Percentiles rank a stretch among this genome's conserved stretches.
phyloP scores from a whole-genome alignment of 2,329 filamentous ascomycete species.

The Sarocladiaceae sp. region DNA sequence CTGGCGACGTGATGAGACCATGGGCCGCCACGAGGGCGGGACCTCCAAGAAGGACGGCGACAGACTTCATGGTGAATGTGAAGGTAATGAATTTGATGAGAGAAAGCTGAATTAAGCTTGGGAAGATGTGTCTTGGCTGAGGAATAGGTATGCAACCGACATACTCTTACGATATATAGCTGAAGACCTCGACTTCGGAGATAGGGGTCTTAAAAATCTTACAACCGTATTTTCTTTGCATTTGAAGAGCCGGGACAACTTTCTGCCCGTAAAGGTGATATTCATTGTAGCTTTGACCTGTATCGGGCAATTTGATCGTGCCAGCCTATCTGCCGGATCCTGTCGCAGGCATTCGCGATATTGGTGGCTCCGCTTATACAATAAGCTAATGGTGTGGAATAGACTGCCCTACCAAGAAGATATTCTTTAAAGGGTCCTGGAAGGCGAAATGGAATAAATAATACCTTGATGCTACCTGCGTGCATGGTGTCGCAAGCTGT shows the following conservation, averaged over 20 bases:
- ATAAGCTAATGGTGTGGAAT: neutral
- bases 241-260: neutral
- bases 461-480: neutral
- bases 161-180: neutral
- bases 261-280: neutral
- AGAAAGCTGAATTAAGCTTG: neutral
- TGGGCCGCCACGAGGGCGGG: constrained; percentile 32
- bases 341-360: neutral
- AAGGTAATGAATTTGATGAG: neutral
- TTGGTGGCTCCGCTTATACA: neutral
- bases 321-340: neutral
- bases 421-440: neutral
- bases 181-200: neutral
- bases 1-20: constrained; percentile 37
- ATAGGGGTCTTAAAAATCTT: neutral
- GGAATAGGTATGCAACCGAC: neutral
- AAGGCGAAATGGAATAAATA: neutral
- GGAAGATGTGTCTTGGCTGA: neutral
- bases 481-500: neutral
- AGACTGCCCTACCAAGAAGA: neutral
- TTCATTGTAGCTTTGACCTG: neutral
- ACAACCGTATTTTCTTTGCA: neutral
- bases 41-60: neutral
- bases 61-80: neutral
- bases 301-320: neutral